A percentile compares a stretch with the other conserved stretches of the same genome.
Evolutionary conservation across 805 yeast species (phyloP).

Genomic region (Alloascoidea africana): DNA sequence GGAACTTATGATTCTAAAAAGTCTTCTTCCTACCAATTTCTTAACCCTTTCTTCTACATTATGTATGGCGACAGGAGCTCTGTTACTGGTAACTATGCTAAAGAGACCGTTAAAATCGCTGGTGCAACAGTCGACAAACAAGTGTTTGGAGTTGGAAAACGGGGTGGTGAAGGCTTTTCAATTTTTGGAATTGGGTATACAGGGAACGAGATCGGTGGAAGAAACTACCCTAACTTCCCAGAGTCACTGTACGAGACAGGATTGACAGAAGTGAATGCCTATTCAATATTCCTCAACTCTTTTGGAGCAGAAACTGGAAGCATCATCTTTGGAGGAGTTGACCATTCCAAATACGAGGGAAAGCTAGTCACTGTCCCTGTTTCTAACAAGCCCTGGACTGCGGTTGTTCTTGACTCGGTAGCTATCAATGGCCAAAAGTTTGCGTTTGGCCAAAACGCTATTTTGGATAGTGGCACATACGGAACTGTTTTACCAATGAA

Average conservation of each 20-base stretch:
- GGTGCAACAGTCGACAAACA: constrained; percentile 27
- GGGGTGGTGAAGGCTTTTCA: constrained; percentile 41
- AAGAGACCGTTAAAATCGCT: constrained; percentile 34
- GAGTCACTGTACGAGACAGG: not conserved
- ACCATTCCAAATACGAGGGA: constrained; percentile 24
- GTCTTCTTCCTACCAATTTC: not conserved
- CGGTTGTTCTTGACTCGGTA: too few species aligned
- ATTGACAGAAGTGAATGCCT: not conserved
- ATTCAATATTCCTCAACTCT: not conserved
- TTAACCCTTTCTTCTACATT: constrained; percentile 14
- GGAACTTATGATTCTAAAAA: not conserved
- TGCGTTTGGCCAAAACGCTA: too few species aligned
- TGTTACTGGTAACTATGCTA: constrained; percentile 33
- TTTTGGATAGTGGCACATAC: constrained; percentile 43
- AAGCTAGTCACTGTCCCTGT: too few species aligned
- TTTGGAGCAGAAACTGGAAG: constrained; percentile 13
- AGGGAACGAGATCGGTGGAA: constrained; percentile 43
- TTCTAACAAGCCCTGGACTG: too few species aligned
- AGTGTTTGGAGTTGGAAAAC: constrained; percentile 53
- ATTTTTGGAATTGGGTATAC: constrained; percentile 56
- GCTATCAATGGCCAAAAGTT: too few species aligned
- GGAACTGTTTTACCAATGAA: constrained; percentile 29
- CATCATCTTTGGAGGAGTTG: constrained; percentile 30
- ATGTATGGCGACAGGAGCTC: constrained; percentile 23
- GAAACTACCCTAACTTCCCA: constrained; percentile 2